These are phyloP conservation scores for Monilinia polystroma DNA, from an alignment of 2,329 filamentous ascomycete genomes.

Conservation along the genomic window DNA sequence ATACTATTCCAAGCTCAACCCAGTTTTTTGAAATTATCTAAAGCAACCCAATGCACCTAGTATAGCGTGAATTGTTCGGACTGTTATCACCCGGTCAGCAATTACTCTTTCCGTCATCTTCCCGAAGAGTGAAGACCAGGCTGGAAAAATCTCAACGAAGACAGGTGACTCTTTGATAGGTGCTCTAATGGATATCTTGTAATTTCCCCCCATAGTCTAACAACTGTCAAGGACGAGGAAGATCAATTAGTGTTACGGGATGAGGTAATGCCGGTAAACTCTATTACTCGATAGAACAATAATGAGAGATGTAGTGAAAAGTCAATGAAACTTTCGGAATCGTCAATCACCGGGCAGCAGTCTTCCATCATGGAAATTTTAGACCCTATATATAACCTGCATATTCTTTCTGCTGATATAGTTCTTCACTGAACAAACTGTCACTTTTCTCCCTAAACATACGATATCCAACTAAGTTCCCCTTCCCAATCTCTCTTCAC, in stretches of 20 bases:
- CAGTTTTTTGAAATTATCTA: no score
- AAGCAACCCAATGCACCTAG: background rate
- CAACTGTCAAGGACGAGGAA: background rate
- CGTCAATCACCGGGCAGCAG: background rate
- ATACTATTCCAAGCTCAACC: no score
- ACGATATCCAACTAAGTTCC: background rate
- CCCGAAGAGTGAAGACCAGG: background rate
- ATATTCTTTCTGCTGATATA: background rate
- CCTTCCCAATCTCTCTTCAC: background rate
- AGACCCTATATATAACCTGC: background rate
- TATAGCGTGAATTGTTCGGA: background rate
- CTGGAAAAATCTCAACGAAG: background rate
- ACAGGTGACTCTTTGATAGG: background rate
- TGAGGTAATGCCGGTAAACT: background rate
- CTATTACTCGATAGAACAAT: conserved; percentile 3
- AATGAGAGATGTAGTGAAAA: background rate
- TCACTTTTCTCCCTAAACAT: background rate
- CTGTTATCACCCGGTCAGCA: background rate
- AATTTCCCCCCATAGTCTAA: background rate
- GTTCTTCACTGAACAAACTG: background rate
- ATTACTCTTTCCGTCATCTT: background rate
- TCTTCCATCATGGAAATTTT: background rate
- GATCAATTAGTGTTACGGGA: background rate
- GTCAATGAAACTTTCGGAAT: background rate
- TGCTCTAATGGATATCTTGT: background rate